phyloP scores from a whole-genome alignment of 306 rosid species.

The Pyrus communis region DNA sequence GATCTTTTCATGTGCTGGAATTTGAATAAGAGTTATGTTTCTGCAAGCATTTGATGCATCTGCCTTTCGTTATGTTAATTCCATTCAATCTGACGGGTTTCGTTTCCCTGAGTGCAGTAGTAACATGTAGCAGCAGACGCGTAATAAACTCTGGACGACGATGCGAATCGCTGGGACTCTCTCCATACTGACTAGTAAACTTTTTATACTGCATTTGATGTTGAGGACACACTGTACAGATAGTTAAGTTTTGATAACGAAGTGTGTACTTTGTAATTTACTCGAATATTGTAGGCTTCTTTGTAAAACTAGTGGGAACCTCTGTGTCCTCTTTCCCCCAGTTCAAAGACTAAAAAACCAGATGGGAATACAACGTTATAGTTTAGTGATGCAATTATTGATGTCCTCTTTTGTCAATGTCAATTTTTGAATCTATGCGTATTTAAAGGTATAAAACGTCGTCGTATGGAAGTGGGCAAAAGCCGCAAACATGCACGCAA shows the following conservation, averaged over 20 bases:
- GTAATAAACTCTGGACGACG: constrained; percentile 1
- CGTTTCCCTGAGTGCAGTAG: not conserved
- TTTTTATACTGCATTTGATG: not conserved
- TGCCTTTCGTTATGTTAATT: not conserved
- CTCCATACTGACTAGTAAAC: not conserved
- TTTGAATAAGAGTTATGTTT: not conserved
- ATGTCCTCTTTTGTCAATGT: not conserved
- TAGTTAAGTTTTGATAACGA: not conserved
- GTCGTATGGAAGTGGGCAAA: not conserved
- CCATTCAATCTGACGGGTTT: not conserved
- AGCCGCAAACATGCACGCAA: not conserved
- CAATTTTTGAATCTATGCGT: not conserved
- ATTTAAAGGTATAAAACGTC: not conserved
- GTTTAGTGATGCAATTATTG: not conserved
- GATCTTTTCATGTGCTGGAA: not conserved
- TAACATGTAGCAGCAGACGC: not conserved
- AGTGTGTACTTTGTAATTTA: not conserved
- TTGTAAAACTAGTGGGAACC: not conserved
- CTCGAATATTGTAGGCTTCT: not conserved
- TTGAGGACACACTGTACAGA: not conserved
- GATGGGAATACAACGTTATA: not conserved
- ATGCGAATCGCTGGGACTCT: not conserved
- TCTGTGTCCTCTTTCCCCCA: not conserved
- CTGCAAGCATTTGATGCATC: not conserved
- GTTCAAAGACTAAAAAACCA: not conserved